phyloP scores from a whole-genome alignment of 2,329 filamentous ascomycete species.

The Plenodomus tracheiphilus region DNA sequence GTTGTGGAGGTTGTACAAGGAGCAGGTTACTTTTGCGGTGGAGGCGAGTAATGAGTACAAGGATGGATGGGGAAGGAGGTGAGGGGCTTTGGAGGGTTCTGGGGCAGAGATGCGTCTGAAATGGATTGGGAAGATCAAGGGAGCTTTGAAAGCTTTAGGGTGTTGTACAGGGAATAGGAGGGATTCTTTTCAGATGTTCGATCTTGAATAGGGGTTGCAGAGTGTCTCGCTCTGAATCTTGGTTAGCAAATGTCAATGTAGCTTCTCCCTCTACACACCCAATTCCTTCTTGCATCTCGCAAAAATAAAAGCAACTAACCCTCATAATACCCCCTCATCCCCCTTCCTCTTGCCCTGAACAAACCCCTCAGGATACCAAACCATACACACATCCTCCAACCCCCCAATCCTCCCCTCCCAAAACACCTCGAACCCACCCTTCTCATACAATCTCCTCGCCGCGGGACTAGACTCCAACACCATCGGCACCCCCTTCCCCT shows the following conservation, averaged over 20 bases:
- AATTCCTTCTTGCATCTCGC: too few species aligned
- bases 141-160: too few species aligned
- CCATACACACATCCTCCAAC: slow-evolving; percentile 15
- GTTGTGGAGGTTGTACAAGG: slow-evolving; percentile 68
- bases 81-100: neutral
- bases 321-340: neutral
- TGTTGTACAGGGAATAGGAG: too few species aligned
- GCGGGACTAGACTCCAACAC: slow-evolving; percentile 19
- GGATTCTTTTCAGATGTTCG: too few species aligned
- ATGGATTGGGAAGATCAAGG: too few species aligned
- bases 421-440: slow-evolving; percentile 20
- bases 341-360: neutral
- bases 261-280: too few species aligned
- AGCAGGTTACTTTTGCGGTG: slow-evolving; percentile 51
- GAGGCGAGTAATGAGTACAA: slow-evolving; percentile 35
- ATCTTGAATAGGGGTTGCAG: too few species aligned
- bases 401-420: slow-evolving; percentile 7
- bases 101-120: neutral
- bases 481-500: slow-evolving; percentile 15
- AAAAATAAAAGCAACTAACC: too few species aligned
- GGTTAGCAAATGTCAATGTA: too few species aligned
- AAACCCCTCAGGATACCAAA: slow-evolving; percentile 11
- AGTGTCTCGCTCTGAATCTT: too few species aligned
- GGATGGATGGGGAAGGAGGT: slow-evolving; percentile 21
- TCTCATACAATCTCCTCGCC: slow-evolving; percentile 22